Evolutionary conservation across 345 rosid genomes (phyloP), one percentile per base, ranked within the genome.

Genomic region (Carallia brachiata): DNA sequence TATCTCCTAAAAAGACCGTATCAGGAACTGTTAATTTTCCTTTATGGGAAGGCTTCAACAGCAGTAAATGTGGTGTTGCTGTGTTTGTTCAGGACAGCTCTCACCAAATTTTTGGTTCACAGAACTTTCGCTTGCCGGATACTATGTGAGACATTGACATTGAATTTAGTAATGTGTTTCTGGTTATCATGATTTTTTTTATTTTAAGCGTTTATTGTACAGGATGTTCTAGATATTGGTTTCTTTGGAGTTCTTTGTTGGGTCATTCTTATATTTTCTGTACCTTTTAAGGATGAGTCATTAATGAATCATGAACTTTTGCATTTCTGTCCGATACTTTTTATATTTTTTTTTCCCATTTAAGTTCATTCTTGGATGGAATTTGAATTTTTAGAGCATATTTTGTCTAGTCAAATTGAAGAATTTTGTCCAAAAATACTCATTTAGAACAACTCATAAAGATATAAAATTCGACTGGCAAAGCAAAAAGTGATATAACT

Each of bases 21-120:
- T 80, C 92, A 1, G 93, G 91, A 70, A 91, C 81, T n/a, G 84
- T 84, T 27, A 86, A 75, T 66, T 88, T 91, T 73, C 44, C 84
- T n/a, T 76, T 89, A 0, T 89, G 94, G 98, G 90, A 89, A 28
- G 81, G 84, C 61, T 91, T 91, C 89, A 85, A 83, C 60, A 53
- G 77, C 77, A 75, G 37, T 80, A 93, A 89, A 80, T 93, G 90
- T 64, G 90, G 91, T 9, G 39, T 89, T 44, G 86, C 73, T 23
- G 82, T 93, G 72, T 91, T 93, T 72, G 80, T 87, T 68, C 87
- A 89, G 68, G 86, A 82, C 88, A 79, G 36, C 28, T 78, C 89
- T 19, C 82, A 88, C 70, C 89, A 87, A 44, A 87, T 93, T 71
- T 84, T 88, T 74, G 90, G 97, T 63, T 81, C 94, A 0, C 96